These are phyloP conservation scores for Allium sativum DNA, from an alignment of 106 monocot genomes.

Conservation along the genomic window DNA sequence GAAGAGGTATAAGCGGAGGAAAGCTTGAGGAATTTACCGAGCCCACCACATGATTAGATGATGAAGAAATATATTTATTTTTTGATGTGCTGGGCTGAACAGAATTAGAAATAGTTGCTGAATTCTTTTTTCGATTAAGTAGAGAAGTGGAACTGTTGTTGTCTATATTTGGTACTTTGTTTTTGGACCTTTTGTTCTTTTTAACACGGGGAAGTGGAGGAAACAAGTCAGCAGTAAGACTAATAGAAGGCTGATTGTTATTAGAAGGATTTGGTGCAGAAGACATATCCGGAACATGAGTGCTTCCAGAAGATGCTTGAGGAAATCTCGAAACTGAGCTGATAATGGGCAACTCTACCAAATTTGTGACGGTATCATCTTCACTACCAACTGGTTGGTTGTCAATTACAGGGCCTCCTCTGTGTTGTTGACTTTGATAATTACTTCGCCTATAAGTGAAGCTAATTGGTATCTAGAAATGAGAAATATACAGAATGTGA, in stretches of 20 bases:
- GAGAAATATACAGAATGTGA: no score
- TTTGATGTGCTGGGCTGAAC: slow-evolving; percentile 13
- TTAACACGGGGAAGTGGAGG: slow-evolving; percentile 72
- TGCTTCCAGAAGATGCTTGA: slow-evolving; percentile 11
- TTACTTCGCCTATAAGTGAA: slow-evolving; percentile 58
- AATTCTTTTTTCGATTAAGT: slow-evolving; percentile 24
- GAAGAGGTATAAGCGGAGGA: slow-evolving; percentile 6
- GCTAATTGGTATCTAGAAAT: slow-evolving; percentile 82
- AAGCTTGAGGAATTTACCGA: slow-evolving; percentile 16
- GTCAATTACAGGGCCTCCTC: slow-evolving; percentile 53
- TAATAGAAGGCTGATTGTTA: slow-evolving; percentile 21
- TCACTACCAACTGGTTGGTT: slow-evolving; percentile 27
- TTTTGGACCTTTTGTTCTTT: slow-evolving; percentile 18
- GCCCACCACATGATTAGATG: neutral
- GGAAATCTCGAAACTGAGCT: slow-evolving; percentile 14
- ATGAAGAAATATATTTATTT: neutral
- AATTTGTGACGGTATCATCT: slow-evolving; percentile 18
- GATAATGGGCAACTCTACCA: slow-evolving; percentile 22
- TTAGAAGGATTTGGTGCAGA: slow-evolving; percentile 10
- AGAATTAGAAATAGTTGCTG: slow-evolving; percentile 18
- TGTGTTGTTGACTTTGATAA: slow-evolving; percentile 66
- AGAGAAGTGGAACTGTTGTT: slow-evolving; percentile 31
- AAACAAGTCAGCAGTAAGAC: slow-evolving; percentile 56
- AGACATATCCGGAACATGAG: slow-evolving; percentile 41
- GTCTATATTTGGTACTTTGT: slow-evolving; percentile 13